Evolutionary conservation across 2,329 filamentous ascomycete species (phyloP).

Genomic region (Botryotinia calthae): DNA sequence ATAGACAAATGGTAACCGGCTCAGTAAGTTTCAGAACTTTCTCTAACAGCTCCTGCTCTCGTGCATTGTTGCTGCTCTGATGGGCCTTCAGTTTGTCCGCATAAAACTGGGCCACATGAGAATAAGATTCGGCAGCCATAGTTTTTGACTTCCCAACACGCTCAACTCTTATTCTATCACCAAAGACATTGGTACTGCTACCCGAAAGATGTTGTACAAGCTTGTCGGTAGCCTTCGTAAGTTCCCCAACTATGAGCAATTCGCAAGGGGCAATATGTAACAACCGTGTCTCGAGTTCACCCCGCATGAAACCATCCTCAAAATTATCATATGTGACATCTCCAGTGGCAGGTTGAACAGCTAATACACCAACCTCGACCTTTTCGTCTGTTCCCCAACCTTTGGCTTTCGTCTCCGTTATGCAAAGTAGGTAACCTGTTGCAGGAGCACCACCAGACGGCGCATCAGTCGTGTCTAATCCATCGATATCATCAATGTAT

Average conservation of each 20-base stretch:
- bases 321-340: conserved; percentile 96
- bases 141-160: conserved; percentile 72
- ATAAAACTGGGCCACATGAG: conserved; percentile 90
- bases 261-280: conserved; percentile 95
- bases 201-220: conserved; percentile 85
- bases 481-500: conserved; percentile 90
- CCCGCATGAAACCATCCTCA: conserved; percentile 96
- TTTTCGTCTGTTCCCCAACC: conserved; percentile 86
- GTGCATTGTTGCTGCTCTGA: conserved; percentile 50
- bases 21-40: conserved; percentile 84
- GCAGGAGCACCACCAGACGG: conserved; percentile 58
- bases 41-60: conserved; percentile 68
- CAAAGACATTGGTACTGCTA: conserved; percentile 87
- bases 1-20: conserved; percentile 84
- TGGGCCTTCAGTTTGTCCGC: conserved; percentile 74
- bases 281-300: conserved; percentile 91
- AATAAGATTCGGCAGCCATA: conserved; percentile 79
- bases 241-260: conserved; percentile 85
- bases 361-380: conserved; percentile 85
- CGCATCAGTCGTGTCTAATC: conserved; percentile 58
- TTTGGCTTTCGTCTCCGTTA: conserved; percentile 81
- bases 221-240: conserved; percentile 90
- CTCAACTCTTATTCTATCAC: conserved; percentile 85
- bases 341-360: conserved; percentile 92
- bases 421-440: conserved; percentile 86